phyloP scores from a whole-genome alignment of 2,329 filamentous ascomycete genomes.

The Fusarium decemcellulare region DNA sequence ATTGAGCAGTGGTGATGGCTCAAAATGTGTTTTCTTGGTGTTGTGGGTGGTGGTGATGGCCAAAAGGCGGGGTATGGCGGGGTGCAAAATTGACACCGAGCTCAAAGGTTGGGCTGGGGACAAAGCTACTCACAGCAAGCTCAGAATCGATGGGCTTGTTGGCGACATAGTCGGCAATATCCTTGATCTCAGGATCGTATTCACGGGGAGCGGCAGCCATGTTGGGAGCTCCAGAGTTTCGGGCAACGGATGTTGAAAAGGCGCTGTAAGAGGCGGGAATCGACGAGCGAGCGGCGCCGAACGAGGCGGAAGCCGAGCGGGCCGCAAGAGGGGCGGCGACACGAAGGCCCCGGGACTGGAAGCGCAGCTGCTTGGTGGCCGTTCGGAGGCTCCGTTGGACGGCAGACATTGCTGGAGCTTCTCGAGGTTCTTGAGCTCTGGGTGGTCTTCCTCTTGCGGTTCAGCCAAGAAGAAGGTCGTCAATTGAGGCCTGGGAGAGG shows the following conservation, averaged over 20 bases:
- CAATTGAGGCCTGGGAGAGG: conserved; percentile 21
- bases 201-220: conserved; percentile 68
- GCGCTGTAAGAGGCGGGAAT: conserved; percentile 54
- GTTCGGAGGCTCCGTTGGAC: conserved; percentile 68
- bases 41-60: conserved; percentile 11
- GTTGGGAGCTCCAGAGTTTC: conserved; percentile 64
- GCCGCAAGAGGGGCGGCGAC: conserved; percentile 54
- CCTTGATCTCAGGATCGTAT: conserved; percentile 93
- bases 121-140: conserved; percentile 78
- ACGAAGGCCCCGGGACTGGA: conserved; percentile 57
- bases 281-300: conserved; percentile 51
- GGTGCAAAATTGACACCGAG: conserved; percentile 26
- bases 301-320: conserved; percentile 51
- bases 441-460: conserved; percentile 23
- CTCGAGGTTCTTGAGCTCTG: background rate
- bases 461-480: conserved; percentile 28
- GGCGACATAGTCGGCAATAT: conserved; percentile 96
- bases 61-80: conserved; percentile 40
- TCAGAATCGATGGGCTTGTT: conserved; percentile 92
- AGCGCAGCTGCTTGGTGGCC: conserved; percentile 68
- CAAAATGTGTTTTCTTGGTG: conserved; percentile 9
- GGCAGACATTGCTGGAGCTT: conserved; percentile 62
- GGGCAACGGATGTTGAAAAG: conserved; percentile 66
- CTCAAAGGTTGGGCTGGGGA: background rate
- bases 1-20: conserved; percentile 14